Evolutionary conservation across 768 basidiomycete species (phyloP), one percentile per base, ranked within the genome.

Genomic region (Mycena olivaceomarginata): DNA sequence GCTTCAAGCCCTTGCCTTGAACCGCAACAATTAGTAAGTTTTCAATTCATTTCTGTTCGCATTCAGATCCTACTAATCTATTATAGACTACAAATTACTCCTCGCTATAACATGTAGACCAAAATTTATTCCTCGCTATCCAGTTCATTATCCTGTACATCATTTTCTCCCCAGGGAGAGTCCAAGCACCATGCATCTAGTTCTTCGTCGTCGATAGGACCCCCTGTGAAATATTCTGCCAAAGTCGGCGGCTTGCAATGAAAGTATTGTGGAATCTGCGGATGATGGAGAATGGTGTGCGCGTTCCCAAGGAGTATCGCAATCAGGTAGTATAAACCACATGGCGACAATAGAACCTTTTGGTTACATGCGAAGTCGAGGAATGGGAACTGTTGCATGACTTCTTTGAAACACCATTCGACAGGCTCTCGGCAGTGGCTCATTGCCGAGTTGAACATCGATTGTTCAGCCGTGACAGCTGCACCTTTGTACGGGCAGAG

Each of bases 321-420:
- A 15, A 80, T 48, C 4, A 80, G 74, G 70, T 80, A 80, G 66
- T 63, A 78, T 41, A 80, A 46, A 1, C 72, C 79, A 37, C 79
- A 80, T 1, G 79, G 79, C 15, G 76, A 77, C 56, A 75, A 41
- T 1, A 80, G 74, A 31, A 80, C 70, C 67, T 76, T 78, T 57
- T 75, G 72, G 63, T 80, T 80, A 4, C 59, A 59, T 9, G 70
- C 22, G 72, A 75, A 75, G 64, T 80, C 74, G 51, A 80, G 43
- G 71, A 78, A 80, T 5, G 77, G 56, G 43, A 80, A 76, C 51
- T 80, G 79, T 56, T 72, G 66, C 5, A 51, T 63, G 2, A 78
- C 77, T 48, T 80, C 79, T 39, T 75, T 78, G 67, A 80, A 80
- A 39, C n/a, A 15, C 79, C 79, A 80, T 59, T 80, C 70, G 1